Base-by-base conservation (phyloP, 805 yeast species). In the Ogataea ganodermae region DNA sequence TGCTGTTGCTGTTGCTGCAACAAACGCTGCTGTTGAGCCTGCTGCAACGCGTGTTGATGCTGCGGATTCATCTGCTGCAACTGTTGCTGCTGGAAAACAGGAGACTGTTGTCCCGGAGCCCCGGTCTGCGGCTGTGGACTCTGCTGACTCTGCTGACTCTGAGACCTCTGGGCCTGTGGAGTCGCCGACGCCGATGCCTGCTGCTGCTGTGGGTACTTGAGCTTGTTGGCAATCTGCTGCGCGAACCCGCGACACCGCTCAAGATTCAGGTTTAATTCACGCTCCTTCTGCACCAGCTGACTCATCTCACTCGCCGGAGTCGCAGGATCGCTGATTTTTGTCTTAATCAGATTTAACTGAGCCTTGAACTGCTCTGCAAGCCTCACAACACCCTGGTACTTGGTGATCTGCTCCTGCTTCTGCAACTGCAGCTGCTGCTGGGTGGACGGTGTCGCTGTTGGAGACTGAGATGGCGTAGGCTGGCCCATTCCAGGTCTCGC, bases 341-440 rank as follows among this genome's bases (percentile, higher is more conserved):
- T 72, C 45, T 77, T 79, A 37, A 82, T 69, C n/a, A 73, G 68
- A 13, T 73, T 74, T 51, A 82, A 66, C 46, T 75, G 78, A 32
- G 73, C 69, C 46, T 75, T 76, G 48, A 78, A 74, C 48, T 75
- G 80, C 35, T 69, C 74, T 9, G 81, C 68, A 35, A 76, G 65
- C 9, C 71, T 68, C 51, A 75, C 70, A 16, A 81, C 71, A 42
- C 71, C 69, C 52, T 73, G 75, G 48, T 74, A 62, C 48, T 62
- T 74, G 60, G 58, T 51, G 43, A 66, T 39, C 47, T 61, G 63
- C 48, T 63, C 64, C 53, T 65, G 68, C 31, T 50, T 56, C 35
- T 53, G 65, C 6, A 52, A 26, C 18, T 57, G 64, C 5, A 55
- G 44, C 38, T 58, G 65, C 48, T 59, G 66, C 21, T 42, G 46